A percentile compares a stretch with the other conserved stretches of the same genome.
These are phyloP conservation scores for Pilatotrama ljubarskyi DNA, from an alignment of 768 basidiomycete species.

Conservation along the genomic window DNA sequence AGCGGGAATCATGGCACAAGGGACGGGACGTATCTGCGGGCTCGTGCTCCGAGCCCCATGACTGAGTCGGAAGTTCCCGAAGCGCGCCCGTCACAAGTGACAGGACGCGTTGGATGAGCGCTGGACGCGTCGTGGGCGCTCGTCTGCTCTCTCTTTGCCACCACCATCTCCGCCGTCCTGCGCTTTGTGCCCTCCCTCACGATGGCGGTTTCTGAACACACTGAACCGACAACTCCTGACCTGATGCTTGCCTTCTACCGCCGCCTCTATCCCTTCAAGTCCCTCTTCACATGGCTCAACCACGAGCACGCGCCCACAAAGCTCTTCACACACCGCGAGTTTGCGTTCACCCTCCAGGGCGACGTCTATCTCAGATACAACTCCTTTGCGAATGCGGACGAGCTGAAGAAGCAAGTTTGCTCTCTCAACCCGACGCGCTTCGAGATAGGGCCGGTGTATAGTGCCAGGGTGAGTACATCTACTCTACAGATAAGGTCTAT, in stretches of 20 bases:
- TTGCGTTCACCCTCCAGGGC: slow-evolving; percentile 88
- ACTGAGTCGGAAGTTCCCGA: neutral
- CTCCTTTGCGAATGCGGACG: slow-evolving; percentile 81
- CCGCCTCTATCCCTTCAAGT: slow-evolving; percentile 92
- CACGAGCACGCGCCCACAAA: slow-evolving; percentile 79
- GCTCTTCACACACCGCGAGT: slow-evolving; percentile 92
- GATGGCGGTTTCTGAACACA: slow-evolving; percentile 7
- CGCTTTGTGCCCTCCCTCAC: no score
- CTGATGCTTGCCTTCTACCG: slow-evolving; percentile 82
- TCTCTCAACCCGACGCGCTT: slow-evolving; percentile 88
- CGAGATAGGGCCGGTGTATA: slow-evolving; percentile 95
- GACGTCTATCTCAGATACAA: slow-evolving; percentile 96
- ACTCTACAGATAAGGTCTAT: no score
- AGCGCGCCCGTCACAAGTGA: neutral
- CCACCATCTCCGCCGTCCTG: no score
- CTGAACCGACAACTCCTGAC: slow-evolving; percentile 46
- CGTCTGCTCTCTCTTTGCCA: neutral
- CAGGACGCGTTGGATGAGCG: neutral
- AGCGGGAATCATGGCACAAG: neutral
- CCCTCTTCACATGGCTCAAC: slow-evolving; percentile 93
- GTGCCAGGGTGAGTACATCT: slow-evolving; percentile 64
- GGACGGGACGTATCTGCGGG: neutral
- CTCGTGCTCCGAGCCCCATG: neutral
- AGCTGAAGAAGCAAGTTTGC: slow-evolving; percentile 88
- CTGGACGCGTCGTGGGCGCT: neutral